These are phyloP conservation scores for Cocos nucifera DNA, from an alignment of 176 grass and related monocot genomes.

Conservation along the genomic window DNA sequence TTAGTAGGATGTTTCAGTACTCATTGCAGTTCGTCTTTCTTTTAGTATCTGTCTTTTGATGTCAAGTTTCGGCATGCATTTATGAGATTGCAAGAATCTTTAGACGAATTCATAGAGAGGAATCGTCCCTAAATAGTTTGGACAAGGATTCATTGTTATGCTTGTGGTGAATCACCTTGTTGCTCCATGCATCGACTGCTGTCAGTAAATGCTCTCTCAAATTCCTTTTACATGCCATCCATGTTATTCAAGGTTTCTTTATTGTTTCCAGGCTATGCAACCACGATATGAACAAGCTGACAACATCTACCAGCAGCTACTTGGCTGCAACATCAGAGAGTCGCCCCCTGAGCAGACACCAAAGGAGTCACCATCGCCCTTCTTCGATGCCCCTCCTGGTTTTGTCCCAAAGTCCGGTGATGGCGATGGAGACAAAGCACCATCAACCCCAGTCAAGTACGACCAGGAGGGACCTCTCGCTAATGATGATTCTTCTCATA, in stretches of 20 bases:
- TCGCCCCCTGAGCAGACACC: conserved; percentile 17
- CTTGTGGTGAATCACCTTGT: no score
- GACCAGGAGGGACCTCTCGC: conserved; percentile 12
- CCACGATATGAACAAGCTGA: conserved; percentile 41
- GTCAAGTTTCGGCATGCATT: no score
- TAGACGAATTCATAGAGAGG: no score
- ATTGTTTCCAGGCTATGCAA: conserved; percentile 43
- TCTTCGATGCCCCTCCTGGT: conserved; percentile 14
- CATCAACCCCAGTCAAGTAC: conserved; percentile 23
- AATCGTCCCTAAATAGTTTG: no score
- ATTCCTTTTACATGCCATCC: neutral
- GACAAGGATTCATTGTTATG: no score
- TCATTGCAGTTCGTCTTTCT: no score
- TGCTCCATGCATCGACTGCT: no score
- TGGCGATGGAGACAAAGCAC: conserved; percentile 28
- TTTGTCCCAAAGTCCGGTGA: conserved; percentile 23
- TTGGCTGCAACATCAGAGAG: conserved; percentile 16
- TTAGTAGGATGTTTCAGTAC: no score
- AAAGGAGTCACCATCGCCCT: conserved; percentile 8
- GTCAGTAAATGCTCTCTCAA: no score
- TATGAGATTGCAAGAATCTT: no score
- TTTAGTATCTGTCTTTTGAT: no score
- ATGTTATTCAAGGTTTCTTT: neutral
- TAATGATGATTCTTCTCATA: no score
- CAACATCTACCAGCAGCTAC: conserved; percentile 30